Evolutionary conservation across 78 protist genomes (phyloP), one percentile per base, ranked within the genome.

Genomic region (Protostelium mycophagum): DNA sequence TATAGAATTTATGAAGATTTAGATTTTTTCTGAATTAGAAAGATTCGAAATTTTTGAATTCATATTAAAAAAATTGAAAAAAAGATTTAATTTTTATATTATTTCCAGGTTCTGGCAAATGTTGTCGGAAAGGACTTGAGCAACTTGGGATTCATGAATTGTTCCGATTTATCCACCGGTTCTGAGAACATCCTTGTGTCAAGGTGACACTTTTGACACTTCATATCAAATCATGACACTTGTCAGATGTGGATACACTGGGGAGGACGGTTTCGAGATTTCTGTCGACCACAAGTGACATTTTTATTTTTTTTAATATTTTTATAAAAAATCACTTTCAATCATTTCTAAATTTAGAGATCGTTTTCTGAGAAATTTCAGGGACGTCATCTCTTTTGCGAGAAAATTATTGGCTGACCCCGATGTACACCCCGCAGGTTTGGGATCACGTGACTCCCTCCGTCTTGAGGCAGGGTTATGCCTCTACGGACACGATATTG

Each of bases 211-310:
- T 16, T 35, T 36, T 25, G 35, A 85, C 5, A 5, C 36, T 25
- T 85, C 16, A 25, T 16, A 85, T 51, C 73, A 51, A 51, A 51
- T 86, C 29, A 86, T 51, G 38, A 36, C 34, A 36, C 84, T 97
- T 1, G 63, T 96, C 1, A 94, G 98, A 38, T 94, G 96, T 51
- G 99, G 99, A 31, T 98, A 98, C 93, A 98, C 99, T 29, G 99
- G 99, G 36, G 99, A 98, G 90, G 99, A 99, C 85, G 99, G 99
- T 34, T 98, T 97, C 90, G 99, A 99, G 92, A 92, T 99, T 85
- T 37, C 92, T 1, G 95, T 96, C 1, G 92, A 86, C 5, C 36
- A 73, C 28, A 38, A 31, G n/a, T n/a, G n/a, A n/a, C n/a, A n/a
- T n/a, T n/a, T n/a, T n/a, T n/a, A n/a, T n/a, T n/a, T n/a, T n/a